Percentiles rank a stretch among this genome's conserved stretches.
Evolutionary conservation across 2,329 filamentous ascomycete species (phyloP).

Genomic region (Thielaviopsis musarum): DNA sequence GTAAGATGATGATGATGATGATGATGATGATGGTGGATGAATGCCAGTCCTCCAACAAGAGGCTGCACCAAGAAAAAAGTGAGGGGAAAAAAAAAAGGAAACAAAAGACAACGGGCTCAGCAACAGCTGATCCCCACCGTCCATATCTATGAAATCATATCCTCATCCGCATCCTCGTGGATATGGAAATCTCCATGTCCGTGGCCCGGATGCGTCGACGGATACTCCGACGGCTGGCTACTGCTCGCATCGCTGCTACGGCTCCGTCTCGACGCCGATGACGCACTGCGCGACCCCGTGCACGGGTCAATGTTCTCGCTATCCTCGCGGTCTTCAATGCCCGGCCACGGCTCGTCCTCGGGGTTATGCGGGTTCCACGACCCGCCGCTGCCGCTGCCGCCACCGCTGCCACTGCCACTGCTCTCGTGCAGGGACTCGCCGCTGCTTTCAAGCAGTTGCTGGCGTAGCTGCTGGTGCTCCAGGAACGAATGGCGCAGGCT

Average conservation of each 20-base stretch:
- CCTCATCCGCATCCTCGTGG: conserved; percentile 22
- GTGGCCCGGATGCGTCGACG: conserved; percentile 31
- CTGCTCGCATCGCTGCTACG: conserved; percentile 20
- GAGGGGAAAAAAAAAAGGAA: background rate
- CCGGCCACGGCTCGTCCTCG: conserved; percentile 40
- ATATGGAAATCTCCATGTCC: conserved; percentile 22
- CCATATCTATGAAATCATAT: conserved; percentile 10
- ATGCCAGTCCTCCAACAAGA: background rate
- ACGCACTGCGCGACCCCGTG: background rate
- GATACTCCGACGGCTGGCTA: conserved; percentile 39
- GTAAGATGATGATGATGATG: too few species aligned
- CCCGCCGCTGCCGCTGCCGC: background rate
- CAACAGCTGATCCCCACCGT: background rate
- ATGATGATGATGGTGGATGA: background rate
- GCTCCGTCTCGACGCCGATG: conserved; percentile 4
- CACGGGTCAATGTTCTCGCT: conserved; percentile 34
- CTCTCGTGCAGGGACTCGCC: background rate
- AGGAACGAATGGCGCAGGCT: conserved; percentile 16
- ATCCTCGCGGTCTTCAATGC: conserved; percentile 34
- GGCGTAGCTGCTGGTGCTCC: conserved; percentile 14
- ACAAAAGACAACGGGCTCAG: background rate
- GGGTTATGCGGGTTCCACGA: conserved; percentile 19
- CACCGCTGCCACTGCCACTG: background rate
- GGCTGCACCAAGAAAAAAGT: background rate
- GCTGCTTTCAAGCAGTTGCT: background rate